Evolutionary conservation across 73 alveolate species (phyloP).

Genomic region (Tetrahymena thermophila): DNA sequence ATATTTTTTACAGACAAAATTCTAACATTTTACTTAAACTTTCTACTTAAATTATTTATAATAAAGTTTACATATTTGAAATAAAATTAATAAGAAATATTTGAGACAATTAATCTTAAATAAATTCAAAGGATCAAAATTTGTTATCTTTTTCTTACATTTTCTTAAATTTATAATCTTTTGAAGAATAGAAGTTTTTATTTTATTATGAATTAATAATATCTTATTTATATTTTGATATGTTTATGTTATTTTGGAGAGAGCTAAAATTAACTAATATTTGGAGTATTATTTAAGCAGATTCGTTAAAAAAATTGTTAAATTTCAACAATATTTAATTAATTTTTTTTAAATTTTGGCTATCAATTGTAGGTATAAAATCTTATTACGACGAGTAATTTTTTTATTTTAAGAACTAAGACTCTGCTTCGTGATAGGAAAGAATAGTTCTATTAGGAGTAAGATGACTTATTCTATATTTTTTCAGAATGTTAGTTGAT

Average conservation of each 20-base stretch:
- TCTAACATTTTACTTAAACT: too few relatives aligned
- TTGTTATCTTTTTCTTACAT: background rate
- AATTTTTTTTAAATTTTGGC: background rate
- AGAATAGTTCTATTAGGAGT: background rate
- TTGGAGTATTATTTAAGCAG: background rate
- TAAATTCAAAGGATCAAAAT: background rate
- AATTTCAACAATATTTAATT: background rate
- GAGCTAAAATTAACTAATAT: background rate
- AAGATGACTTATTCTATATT: background rate
- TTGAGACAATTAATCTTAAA: background rate
- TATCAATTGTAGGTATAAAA: background rate
- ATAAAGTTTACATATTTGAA: too few relatives aligned
- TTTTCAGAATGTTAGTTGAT: background rate
- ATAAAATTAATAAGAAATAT: too few relatives aligned
- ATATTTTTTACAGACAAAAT: too few relatives aligned
- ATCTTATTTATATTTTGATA: background rate
- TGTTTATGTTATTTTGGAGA: background rate
- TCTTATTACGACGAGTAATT: background rate
- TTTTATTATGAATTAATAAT: background rate
- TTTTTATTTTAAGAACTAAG: background rate
- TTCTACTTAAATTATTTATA: background rate
- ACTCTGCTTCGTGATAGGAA: background rate
- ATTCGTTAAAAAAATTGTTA: background rate
- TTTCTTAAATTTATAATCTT: background rate
- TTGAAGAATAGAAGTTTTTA: background rate